These are phyloP conservation scores for Russula olivacea DNA, from an alignment of 768 basidiomycete species.

Conservation along the genomic window DNA sequence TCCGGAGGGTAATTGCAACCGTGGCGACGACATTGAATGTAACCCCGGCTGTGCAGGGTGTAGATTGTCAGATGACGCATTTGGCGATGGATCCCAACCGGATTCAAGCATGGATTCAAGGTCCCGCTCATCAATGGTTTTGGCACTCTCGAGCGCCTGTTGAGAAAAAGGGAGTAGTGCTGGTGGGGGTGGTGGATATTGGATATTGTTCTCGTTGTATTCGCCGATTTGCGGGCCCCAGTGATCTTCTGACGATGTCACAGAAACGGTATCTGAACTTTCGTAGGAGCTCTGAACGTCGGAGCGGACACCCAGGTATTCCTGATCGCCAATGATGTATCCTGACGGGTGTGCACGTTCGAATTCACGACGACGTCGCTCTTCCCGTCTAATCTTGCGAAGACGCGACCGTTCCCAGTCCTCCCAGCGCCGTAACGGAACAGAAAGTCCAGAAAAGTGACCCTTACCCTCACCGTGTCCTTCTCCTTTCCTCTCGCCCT, in stretches of 20 bases:
- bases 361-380: slow-evolving; percentile 71
- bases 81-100: slow-evolving; percentile 72
- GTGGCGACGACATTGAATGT: slow-evolving; percentile 40
- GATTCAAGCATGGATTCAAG: slow-evolving; percentile 89
- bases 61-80: slow-evolving; percentile 32
- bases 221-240: slow-evolving; percentile 95
- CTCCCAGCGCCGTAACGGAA: slow-evolving; percentile 98
- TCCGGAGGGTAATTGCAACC: slow-evolving; percentile 61
- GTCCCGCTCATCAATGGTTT: slow-evolving; percentile 61
- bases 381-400: slow-evolving; percentile 85
- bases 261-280: slow-evolving; percentile 73
- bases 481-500: slow-evolving; percentile 77
- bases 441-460: slow-evolving; percentile 45
- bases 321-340: slow-evolving; percentile 55
- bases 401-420: slow-evolving; percentile 97
- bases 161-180: slow-evolving; percentile 47
- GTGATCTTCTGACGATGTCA: slow-evolving; percentile 85
- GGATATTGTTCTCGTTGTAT: slow-evolving; percentile 79
- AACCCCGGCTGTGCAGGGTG: slow-evolving; percentile 30
- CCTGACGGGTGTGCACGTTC: slow-evolving; percentile 72
- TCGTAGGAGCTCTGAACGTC: slow-evolving; percentile 57
- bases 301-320: slow-evolving; percentile 51
- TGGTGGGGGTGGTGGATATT: slow-evolving; percentile 83
- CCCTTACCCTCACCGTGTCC: slow-evolving; percentile 68
- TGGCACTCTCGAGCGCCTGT: slow-evolving; percentile 35